Conservation (phyloP, 2,329 filamentous ascomycete species). For the Karstenula rhodostoma region DNA sequence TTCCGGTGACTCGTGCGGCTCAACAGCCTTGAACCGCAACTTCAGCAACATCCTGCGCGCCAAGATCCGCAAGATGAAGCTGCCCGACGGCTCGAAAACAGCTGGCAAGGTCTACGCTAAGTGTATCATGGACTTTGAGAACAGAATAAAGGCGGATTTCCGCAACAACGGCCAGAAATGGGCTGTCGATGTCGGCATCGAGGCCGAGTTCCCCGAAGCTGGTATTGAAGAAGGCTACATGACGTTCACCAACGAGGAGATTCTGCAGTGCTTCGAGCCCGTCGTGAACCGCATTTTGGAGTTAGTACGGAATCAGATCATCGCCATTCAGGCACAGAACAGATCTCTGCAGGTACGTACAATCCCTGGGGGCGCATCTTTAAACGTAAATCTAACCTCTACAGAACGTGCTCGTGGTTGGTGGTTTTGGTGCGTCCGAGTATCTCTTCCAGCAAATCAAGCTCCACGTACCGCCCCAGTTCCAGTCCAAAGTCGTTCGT, state of each 20-base stretch:
- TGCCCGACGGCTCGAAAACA: constrained; percentile 94
- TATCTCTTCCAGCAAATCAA: constrained; percentile 99
- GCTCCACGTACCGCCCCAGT: constrained; percentile 95
- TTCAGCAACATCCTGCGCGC: constrained; percentile 98
- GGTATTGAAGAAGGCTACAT: constrained; percentile 99
- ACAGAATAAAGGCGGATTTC: constrained; percentile 99
- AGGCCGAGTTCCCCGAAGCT: constrained; percentile 96
- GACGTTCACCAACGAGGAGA: constrained; percentile 99
- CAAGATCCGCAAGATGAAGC: constrained; percentile 99
- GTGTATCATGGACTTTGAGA: constrained; percentile 99
- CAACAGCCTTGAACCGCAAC: constrained; percentile 96
- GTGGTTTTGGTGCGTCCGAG: constrained; percentile 97
- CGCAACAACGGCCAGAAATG: constrained; percentile 99
- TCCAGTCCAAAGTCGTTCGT: constrained; percentile 96
- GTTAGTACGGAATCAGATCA: constrained; percentile 96
- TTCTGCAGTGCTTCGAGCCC: constrained; percentile 97
- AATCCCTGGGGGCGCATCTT: not conserved
- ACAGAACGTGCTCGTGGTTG: constrained; percentile 91
- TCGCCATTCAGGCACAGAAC: constrained; percentile 98
- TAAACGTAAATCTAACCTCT: constrained; percentile 33
- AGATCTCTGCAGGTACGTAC: constrained; percentile 77
- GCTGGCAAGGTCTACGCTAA: constrained; percentile 99
- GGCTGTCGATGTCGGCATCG: constrained; percentile 98
- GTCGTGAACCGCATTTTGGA: constrained; percentile 97
- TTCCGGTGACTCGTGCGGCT: constrained; percentile 96